Conservation (phyloP, 257 asterid species). For the Ballota nigra region DNA sequence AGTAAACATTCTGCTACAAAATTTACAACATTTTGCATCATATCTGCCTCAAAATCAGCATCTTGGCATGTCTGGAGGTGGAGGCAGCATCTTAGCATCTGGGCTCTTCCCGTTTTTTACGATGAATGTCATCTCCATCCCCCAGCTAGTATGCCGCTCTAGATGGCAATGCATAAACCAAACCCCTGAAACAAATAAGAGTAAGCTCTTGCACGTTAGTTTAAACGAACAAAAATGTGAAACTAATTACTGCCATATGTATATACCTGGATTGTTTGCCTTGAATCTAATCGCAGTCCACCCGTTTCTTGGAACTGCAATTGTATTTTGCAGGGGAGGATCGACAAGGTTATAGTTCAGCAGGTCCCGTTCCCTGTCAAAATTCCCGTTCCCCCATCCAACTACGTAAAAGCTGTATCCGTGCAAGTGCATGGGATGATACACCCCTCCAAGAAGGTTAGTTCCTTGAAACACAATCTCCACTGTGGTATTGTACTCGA, state of each 20-base stretch:
- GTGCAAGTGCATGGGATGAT: constrained; percentile 77
- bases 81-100: constrained; percentile 30
- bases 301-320: constrained; percentile 54
- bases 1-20: neutral
- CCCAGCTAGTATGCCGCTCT: constrained; percentile 41
- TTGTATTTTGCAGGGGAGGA: constrained; percentile 52
- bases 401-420: constrained; percentile 67
- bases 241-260: neutral
- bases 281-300: constrained; percentile 70
- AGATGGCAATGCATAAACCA: constrained; percentile 50
- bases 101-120: constrained; percentile 31
- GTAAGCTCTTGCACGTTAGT: neutral
- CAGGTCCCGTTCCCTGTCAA: constrained; percentile 43
- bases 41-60: constrained; percentile 27
- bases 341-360: constrained; percentile 56
- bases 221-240: neutral
- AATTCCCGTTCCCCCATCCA: constrained; percentile 61
- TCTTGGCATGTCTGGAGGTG: constrained; percentile 41
- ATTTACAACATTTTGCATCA: neutral
- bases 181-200: constrained; percentile 29
- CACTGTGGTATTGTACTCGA: constrained; percentile 44
- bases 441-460: constrained; percentile 40
- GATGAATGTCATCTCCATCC: constrained; percentile 38
- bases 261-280: constrained; percentile 65
- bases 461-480: constrained; percentile 66